phyloP scores from a whole-genome alignment of 208 protist genomes.

The Crithidia thermophila region DNA sequence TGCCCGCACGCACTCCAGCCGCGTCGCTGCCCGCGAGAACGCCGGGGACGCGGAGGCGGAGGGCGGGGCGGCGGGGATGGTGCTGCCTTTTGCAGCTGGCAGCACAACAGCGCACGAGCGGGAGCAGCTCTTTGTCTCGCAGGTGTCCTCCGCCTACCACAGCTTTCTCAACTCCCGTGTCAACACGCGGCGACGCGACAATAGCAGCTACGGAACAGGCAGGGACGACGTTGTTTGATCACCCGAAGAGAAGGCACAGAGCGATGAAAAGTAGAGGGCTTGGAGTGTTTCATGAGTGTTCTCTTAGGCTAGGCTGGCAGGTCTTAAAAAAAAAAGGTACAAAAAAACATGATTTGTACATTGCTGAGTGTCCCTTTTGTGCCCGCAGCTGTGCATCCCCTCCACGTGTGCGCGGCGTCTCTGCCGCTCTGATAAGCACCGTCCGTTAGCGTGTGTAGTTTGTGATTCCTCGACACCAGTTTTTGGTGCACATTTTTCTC shows the following conservation, averaged over 20 bases:
- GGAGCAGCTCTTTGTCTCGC: conserved; percentile 75
- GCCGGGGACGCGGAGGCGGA: background rate
- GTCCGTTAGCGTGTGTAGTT: too few species aligned
- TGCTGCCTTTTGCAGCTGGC: conserved; percentile 16
- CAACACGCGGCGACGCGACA: conserved; percentile 2
- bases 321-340: conserved; percentile 1
- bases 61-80: background rate
- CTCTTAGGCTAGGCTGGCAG: too few species aligned
- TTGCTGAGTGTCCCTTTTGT: too few species aligned
- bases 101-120: conserved; percentile 62
- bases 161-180: background rate
- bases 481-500: too few species aligned
- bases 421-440: too few species aligned
- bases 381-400: too few species aligned
- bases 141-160: conserved; percentile 29
- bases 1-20: conserved; percentile 9
- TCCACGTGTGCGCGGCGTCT: too few species aligned
- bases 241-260: too few species aligned
- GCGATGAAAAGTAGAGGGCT: too few species aligned
- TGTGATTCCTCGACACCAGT: too few species aligned
- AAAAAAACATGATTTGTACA: too few species aligned
- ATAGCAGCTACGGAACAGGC: conserved; percentile 24
- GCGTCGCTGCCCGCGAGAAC: conserved; percentile 5
- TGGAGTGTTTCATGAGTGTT: too few species aligned
- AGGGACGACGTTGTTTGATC: background rate